A percentile compares a stretch with the other conserved stretches of the same genome.
These are phyloP conservation scores for Thelephora aurantiotincta DNA, from an alignment of 768 basidiomycete genomes.

Conservation along the genomic window DNA sequence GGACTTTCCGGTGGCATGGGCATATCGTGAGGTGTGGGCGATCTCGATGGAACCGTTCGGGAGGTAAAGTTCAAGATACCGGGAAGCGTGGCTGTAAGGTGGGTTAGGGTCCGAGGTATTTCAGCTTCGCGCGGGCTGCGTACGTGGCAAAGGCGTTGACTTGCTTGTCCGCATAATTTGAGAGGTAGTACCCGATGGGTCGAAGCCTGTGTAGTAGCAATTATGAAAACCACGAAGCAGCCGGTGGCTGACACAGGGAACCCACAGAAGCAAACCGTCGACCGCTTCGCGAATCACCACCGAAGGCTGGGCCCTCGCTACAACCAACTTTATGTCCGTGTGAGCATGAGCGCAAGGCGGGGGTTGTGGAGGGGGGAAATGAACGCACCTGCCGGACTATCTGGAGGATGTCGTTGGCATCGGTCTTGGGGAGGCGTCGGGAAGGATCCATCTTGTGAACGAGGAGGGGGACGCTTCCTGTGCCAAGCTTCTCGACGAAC, in stretches of 20 bases:
- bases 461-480: slow-evolving; percentile 61
- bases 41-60: slow-evolving; percentile 79
- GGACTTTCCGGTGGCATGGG: slow-evolving; percentile 78
- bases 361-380: slow-evolving; percentile 14
- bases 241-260: slow-evolving; percentile 16
- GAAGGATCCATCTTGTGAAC: slow-evolving; percentile 86
- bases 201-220: slow-evolving; percentile 35
- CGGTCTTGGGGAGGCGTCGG: slow-evolving; percentile 63
- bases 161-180: slow-evolving; percentile 66
- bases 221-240: slow-evolving; percentile 11
- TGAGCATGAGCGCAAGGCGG: slow-evolving; percentile 11
- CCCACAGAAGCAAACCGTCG: slow-evolving; percentile 65
- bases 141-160: slow-evolving; percentile 89
- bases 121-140: slow-evolving; percentile 21
- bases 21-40: slow-evolving; percentile 77
- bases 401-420: slow-evolving; percentile 49
- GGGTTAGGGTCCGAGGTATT: slow-evolving; percentile 13
- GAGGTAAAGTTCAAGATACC: slow-evolving; percentile 80
- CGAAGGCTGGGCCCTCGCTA: slow-evolving; percentile 37
- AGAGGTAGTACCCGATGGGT: slow-evolving; percentile 67
- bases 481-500: slow-evolving; percentile 80
- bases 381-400: slow-evolving; percentile 64
- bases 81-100: slow-evolving; percentile 60
- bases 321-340: slow-evolving; percentile 35
- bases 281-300: slow-evolving; percentile 57